Evolutionary conservation across 495 filamentous ascomycete species (phyloP).

Genomic region (Neurospora sp.): DNA sequence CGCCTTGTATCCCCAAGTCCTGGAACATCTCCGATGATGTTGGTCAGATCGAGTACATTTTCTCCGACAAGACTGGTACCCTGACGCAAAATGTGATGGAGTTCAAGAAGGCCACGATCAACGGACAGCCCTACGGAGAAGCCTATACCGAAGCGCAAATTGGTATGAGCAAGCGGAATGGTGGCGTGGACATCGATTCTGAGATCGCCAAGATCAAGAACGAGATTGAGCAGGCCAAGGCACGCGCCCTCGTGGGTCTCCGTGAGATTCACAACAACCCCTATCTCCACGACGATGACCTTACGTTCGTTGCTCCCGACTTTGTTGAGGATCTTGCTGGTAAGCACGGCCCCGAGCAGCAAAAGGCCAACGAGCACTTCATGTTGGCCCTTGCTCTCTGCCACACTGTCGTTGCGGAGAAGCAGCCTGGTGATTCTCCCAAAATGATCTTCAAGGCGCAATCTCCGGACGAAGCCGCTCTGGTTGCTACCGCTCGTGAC

Average conservation of each 20-base stretch:
- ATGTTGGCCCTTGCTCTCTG: conserved; percentile 94
- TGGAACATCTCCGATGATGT: conserved; percentile 99
- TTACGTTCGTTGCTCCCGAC: conserved; percentile 88
- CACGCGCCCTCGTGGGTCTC: conserved; percentile 59
- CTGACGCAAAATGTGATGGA: conserved; percentile 99
- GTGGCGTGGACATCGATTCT: conserved; percentile 75
- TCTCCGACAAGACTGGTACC: conserved; percentile 98
- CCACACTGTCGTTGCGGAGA: conserved; percentile 91
- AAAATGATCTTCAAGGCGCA: conserved; percentile 94
- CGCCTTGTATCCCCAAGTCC: conserved; percentile 91
- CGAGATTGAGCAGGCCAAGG: conserved; percentile 70
- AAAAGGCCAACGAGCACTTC: conserved; percentile 69
- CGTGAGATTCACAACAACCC: conserved; percentile 78
- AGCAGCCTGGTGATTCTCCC: conserved; percentile 76
- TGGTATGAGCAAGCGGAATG: conserved; percentile 75
- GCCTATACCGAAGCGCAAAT: conserved; percentile 95
- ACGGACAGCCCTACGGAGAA: conserved; percentile 90
- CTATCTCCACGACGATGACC: conserved; percentile 76
- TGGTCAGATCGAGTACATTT: conserved; percentile 98
- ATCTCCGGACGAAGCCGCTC: conserved; percentile 91
- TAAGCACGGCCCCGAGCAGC: conserved; percentile 65
- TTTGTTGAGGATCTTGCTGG: conserved; percentile 75
- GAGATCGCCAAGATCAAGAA: conserved; percentile 62
- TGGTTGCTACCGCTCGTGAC: conserved; percentile 90
- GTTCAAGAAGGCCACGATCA: conserved; percentile 96